A percentile compares a stretch with the other conserved stretches of the same genome.
These are phyloP conservation scores for Lotus japonicus DNA, from an alignment of 306 rosid genomes.

Conservation along the genomic window DNA sequence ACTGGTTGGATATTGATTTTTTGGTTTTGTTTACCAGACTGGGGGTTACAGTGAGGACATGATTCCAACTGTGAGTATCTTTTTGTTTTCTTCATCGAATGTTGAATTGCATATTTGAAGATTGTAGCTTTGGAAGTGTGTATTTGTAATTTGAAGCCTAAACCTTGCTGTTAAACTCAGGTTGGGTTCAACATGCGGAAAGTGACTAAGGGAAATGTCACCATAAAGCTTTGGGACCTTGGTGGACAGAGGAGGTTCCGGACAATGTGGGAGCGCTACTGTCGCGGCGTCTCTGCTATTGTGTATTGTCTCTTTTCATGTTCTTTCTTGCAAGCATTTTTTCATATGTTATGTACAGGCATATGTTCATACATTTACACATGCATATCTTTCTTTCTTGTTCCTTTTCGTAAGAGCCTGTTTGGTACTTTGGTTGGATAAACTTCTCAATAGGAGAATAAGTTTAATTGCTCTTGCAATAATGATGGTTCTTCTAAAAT, in stretches of 20 bases:
- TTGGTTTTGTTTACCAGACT: conserved; percentile 48
- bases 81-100: background rate
- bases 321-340: background rate
- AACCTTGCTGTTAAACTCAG: conserved; percentile 28
- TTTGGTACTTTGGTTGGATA: too few relatives aligned
- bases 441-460: too few relatives aligned
- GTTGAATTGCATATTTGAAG: background rate
- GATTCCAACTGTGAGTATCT: conserved; percentile 87
- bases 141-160: background rate
- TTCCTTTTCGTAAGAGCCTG: too few relatives aligned
- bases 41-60: conserved; percentile 95
- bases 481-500: too few relatives aligned
- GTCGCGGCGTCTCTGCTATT: conserved; percentile 93
- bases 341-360: background rate
- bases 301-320: conserved; percentile 48
- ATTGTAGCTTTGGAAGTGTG: background rate
- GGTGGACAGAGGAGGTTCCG: conserved; percentile 97
- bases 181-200: conserved; percentile 94
- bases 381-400: background rate
- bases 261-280: conserved; percentile 97
- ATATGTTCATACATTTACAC: background rate
- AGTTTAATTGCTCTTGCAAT: too few relatives aligned
- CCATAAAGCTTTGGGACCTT: conserved; percentile 97
- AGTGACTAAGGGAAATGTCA: conserved; percentile 90
- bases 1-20: conserved; percentile 1